Evolutionary conservation across 2,329 filamentous ascomycete genomes (phyloP), one percentile per base, ranked within the genome.

Genomic region (Fusarium sp.): DNA sequence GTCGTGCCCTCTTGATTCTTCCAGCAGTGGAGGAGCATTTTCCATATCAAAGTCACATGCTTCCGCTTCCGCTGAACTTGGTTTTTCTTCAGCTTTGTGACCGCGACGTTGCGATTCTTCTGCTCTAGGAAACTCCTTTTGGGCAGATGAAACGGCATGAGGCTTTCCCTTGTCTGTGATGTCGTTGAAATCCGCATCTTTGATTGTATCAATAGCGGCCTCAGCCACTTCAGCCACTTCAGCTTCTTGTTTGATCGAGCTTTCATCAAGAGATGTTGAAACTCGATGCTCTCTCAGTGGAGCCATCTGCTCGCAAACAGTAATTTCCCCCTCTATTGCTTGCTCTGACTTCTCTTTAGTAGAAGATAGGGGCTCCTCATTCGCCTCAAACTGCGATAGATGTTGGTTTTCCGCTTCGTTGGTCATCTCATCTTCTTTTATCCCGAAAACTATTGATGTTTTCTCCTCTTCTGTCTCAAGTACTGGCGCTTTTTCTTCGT

Each of bases 1-100:
- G 23, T 63, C 30, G 32, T 30, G 23, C n/a, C 32, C 38, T 37
- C 69, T 49, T 14, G 18, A 41, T 53, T 61, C 53, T 41, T 58
- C 54, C 17, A 26, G 26, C 13, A 54, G 35, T n/a, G 35, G 40
- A 44, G 66, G 42, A 37, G 56, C 40, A 44, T 55, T 45, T 9
- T 48, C 40, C 52, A 56, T 50, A 15, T 67, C 54, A 30, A 63
- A 17, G 18, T 76, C 60, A 57, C n/a, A 49, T 57, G 61, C 56
- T 46, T 53, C 33, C 46, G 40, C 30, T 30, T 53, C 52, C 14
- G 48, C 42, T 18, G 37, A 33, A 45, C 32, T 42, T 42, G 64
- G 30, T 42, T 55, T 23, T 30, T 50, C 18, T 38, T 27, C 48
- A 35, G 40, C 42, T 41, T 52, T 52, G 27, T 57, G 35, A 33